Evolutionary conservation across 2,329 filamentous ascomycete genomes (phyloP), one percentile per base, ranked within the genome.

Genomic region (Mollisia scopiformis): DNA sequence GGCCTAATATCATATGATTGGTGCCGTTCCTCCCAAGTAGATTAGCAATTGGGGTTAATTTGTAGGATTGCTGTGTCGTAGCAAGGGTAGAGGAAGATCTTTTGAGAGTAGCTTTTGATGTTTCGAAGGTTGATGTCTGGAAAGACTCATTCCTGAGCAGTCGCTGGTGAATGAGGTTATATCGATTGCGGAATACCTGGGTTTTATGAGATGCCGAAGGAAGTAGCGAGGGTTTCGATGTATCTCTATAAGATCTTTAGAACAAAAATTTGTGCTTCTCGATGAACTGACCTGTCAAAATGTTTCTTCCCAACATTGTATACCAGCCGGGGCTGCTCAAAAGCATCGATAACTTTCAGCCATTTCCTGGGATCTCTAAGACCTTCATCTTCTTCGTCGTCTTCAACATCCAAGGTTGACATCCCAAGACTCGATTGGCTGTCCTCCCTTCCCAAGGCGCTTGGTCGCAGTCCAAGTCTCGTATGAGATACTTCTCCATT

Each of bases 61-160:
- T 96, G 77, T 97, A 92, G 31, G 85, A 86, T 75, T 89, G 88
- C 70, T 87, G 85, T 14, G 77, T 50, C 16, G 78, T 79, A 64
- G 83, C 60, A 63, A 80, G 66, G 13, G 80, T 78, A 3, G 88
- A 88, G 3, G 84, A 80, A 7, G 87, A 86, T 41, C 84, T 82
- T 64, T 82, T 82, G 1, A 88, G 76, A 1, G 82, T 80, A 23
- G 80, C 76, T 54, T 82, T 82, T 14, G 83, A 82, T 1, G 84
- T 82, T 7, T 89, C 85, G 58, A 96, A 87, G 21, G 89, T 83
- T 1, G 93, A 92, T 21, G 87, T 87, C 74, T 97, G 93, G 69
- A 99, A 99, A 21, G 91, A 88, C 75, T 97, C 93, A 73, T 97
- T 97, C 52, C 95, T 89, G 41, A 98, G 84, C 19, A 98, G 84